Conservation (phyloP, 306 rosid species). For the Prinsepia uniflora region DNA sequence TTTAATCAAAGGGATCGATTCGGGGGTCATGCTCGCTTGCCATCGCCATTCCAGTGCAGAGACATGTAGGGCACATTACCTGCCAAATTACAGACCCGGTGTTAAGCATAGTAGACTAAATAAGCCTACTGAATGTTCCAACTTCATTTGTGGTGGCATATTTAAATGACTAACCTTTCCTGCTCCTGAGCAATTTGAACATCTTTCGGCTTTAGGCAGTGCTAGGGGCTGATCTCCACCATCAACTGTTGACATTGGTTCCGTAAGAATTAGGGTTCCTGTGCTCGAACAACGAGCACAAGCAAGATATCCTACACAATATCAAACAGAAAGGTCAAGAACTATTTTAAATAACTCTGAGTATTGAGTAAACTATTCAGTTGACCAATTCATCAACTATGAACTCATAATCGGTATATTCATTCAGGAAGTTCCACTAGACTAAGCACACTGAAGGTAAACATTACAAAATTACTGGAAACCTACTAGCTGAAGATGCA, state of each 20-base stretch:
- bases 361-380: background rate
- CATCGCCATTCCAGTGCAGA: constrained; percentile 99
- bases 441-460: too few relatives aligned
- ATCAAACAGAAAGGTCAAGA: background rate
- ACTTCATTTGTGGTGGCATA: background rate
- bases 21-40: constrained; percentile 97
- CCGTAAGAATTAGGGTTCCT: constrained; percentile 64
- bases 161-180: constrained; percentile 69
- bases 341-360: too few relatives aligned
- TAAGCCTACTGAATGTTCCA: background rate
- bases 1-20: constrained; percentile 87
- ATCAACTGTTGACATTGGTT: constrained; percentile 52
- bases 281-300: constrained; percentile 94
- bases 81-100: constrained; percentile 29
- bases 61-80: constrained; percentile 99
- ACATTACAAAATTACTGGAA: too few relatives aligned
- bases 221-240: constrained; percentile 59
- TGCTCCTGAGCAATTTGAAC: constrained; percentile 91
- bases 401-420: background rate
- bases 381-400: background rate
- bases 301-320: constrained; percentile 73
- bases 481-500: background rate
- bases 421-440: background rate
- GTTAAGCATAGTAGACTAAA: background rate
- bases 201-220: constrained; percentile 76